Percentiles rank a stretch among this genome's conserved stretches.
Conservation (phyloP, 352 stramenopile genomes). For the Globisporangium viniferum region DNA sequence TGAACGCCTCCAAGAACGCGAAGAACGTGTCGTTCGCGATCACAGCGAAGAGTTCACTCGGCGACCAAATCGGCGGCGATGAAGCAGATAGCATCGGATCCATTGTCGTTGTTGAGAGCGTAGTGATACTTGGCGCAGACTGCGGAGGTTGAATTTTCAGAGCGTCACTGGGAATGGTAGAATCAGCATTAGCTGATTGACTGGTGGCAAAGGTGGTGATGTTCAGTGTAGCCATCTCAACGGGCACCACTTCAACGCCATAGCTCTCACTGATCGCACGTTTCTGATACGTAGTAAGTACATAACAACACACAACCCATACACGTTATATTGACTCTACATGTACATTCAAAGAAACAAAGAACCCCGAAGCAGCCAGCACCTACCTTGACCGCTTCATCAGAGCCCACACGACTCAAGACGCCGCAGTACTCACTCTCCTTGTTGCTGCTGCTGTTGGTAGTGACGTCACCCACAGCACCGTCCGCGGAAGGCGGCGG, state of each 20-base stretch:
- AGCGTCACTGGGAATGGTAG: neutral
- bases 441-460: neutral
- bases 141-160: neutral
- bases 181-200: neutral
- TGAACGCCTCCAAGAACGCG: conserved; percentile 16
- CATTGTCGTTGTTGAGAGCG: neutral
- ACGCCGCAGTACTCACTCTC: neutral
- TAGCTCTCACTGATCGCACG: conserved; percentile 7
- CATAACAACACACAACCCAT: neutral
- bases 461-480: neutral
- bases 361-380: neutral
- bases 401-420: neutral
- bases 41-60: conserved; percentile 16
- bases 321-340: neutral
- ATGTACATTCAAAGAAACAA: neutral
- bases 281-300: neutral
- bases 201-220: neutral
- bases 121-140: neutral
- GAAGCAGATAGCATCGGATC: neutral
- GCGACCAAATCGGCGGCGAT: conserved; percentile 5
- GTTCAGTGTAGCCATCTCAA: conserved; percentile 6
- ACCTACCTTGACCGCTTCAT: neutral
- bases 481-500: neutral
- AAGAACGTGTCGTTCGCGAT: conserved; percentile 21
- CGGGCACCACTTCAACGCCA: conserved; percentile 1